Percentiles rank a stretch among this genome's conserved stretches.
Evolutionary conservation across 2,329 filamentous ascomycete genomes (phyloP).

Genomic region (Paecilomyces dactylethromorphus): DNA sequence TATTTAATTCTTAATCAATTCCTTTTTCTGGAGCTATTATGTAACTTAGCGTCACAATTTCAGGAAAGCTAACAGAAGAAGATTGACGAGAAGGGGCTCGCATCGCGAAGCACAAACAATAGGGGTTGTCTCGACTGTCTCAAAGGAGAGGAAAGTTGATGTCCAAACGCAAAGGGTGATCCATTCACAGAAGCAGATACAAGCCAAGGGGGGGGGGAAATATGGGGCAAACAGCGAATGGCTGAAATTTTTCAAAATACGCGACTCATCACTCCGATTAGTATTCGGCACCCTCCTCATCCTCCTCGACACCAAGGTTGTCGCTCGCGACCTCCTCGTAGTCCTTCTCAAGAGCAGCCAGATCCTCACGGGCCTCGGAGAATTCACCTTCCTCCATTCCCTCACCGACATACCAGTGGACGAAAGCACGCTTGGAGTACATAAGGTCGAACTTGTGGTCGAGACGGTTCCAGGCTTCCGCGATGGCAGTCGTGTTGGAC

Average conservation of each 20-base stretch:
- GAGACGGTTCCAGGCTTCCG: conserved; percentile 58
- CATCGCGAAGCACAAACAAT: background rate
- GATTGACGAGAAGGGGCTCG: background rate
- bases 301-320: conserved; percentile 58
- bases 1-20: background rate
- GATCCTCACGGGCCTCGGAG: conserved; percentile 77
- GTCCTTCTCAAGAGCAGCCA: conserved; percentile 78
- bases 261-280: conserved; percentile 11
- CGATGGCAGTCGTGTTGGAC: conserved; percentile 61
- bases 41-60: background rate
- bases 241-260: conserved; percentile 7
- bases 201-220: conserved; percentile 9
- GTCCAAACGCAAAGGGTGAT: background rate
- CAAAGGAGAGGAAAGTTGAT: background rate
- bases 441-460: conserved; percentile 65
- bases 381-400: conserved; percentile 93
- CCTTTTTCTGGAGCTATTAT: background rate
- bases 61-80: background rate
- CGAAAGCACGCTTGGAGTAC: conserved; percentile 63
- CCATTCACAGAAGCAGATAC: conserved; percentile 1
- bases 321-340: conserved; percentile 80
- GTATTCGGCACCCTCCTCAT: conserved; percentile 42
- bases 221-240: conserved; percentile 1
- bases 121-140: background rate
- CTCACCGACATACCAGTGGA: conserved; percentile 76